Base-by-base conservation (phyloP, 371 early-diverging fungal species). In the Mortierella sp. region DNA sequence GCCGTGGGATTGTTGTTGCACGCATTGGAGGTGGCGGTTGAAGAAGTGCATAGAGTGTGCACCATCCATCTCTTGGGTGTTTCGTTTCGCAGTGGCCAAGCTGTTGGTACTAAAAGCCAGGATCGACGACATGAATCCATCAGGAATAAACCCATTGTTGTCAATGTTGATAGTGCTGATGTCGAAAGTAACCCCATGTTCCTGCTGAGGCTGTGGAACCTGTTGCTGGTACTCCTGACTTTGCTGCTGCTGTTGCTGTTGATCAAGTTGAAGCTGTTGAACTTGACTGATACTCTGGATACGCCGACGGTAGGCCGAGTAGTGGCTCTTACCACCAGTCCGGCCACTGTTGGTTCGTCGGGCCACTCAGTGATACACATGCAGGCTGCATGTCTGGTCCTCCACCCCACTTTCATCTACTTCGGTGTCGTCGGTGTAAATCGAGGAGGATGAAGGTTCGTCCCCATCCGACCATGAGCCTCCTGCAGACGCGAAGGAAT, bases 81-180 rank as follows among this genome's bases (percentile, higher is more conserved):
- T 13, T 14, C 19, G 48, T 3, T 40, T 55, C 4, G 58, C 74
- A 16, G 52, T 47, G 29, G 26, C 48, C 19, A 74, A 53, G 34
- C 64, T 71, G 9, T 66, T 67, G 19, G 75, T 79, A 39, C 71
- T 74, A 19, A 74, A 13, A n/a, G 58, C 53, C n/a, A 74, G 43
- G n/a, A 31, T 64, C 14, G 71, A 40, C 5, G 68, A 31, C 6
- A 40, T 44, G 31, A 52, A 26, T 2, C 2, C 34, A 31, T 34
- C 34, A 58, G 7, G 5, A 9, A 1, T 29, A 19, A 29, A 9
- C 19, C 34, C 16, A 19, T 5, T 34, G 65, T 13, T 8, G 47
- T 48, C 9, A 24, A 22, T 7, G 39, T 26, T 26, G 29, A 2
- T 41, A 26, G 16, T 67, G 40, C 14, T 50, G 68, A 14, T n/a